phyloP scores from a whole-genome alignment of 805 yeast genomes.

The Cyberlindnera veronae region DNA sequence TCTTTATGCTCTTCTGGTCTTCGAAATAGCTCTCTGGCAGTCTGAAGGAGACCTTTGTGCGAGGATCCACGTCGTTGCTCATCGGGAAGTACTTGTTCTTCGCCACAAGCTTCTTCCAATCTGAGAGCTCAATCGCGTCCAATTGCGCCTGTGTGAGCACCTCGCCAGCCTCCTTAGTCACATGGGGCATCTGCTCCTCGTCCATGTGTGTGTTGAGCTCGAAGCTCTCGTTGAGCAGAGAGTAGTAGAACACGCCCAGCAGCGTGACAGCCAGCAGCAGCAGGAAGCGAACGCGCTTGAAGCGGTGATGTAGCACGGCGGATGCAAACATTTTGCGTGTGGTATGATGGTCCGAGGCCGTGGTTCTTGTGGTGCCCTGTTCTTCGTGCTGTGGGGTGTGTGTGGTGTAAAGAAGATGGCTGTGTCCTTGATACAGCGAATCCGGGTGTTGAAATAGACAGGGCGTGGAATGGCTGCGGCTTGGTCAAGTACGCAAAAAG shows the following conservation, averaged over 20 bases:
- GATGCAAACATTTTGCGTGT: not conserved
- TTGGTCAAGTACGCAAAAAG: no score
- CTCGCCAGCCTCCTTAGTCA: constrained; percentile 15
- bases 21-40: constrained; percentile 22
- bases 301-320: constrained; percentile 8
- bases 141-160: constrained; percentile 3
- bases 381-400: no score
- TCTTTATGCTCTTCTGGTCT: constrained; percentile 19
- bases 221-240: constrained; percentile 26
- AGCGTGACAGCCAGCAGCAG: constrained; percentile 17
- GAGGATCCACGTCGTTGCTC: constrained; percentile 21
- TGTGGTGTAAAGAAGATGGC: no score
- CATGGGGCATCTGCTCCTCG: constrained; percentile 25
- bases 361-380: no score
- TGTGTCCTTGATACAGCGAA: no score
- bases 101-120: constrained; percentile 21
- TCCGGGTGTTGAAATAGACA: no score
- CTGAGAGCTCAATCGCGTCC: constrained; percentile 7
- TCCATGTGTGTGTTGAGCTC: constrained; percentile 23
- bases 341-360: no score
- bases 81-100: constrained; percentile 40
- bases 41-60: constrained; percentile 10
- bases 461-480: no score
- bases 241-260: constrained; percentile 24
- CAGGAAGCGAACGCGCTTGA: constrained; percentile 20